Evolutionary conservation across 2,329 filamentous ascomycete genomes (phyloP).

Genomic region (Hymenoscyphus occultus): DNA sequence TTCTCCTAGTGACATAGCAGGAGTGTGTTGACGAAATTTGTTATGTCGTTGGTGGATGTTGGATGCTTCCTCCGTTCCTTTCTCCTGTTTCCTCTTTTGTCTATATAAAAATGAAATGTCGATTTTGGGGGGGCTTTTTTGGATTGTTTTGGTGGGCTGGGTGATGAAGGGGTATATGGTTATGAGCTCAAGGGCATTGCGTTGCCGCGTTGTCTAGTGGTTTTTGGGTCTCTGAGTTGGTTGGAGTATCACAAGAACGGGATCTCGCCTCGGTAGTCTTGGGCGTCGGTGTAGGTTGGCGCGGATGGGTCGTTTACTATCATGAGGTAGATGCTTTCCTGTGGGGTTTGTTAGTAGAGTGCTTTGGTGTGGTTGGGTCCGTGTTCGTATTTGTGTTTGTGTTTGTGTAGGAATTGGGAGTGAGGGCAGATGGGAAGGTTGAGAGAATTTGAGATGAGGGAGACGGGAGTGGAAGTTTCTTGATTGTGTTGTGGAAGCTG

Average conservation of each 20-base stretch:
- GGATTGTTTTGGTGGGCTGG: background rate
- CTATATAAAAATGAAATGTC: background rate
- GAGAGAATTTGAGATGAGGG: background rate
- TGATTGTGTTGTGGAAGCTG: background rate
- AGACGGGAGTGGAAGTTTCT: background rate
- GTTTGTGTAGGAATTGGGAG: background rate
- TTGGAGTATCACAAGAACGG: background rate
- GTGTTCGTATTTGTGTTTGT: background rate
- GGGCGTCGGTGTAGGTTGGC: background rate
- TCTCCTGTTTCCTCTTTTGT: background rate
- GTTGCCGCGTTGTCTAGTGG: background rate
- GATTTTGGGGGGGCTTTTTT: background rate
- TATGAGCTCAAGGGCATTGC: background rate
- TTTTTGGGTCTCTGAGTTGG: background rate
- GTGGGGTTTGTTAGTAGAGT: background rate
- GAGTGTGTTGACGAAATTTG: background rate
- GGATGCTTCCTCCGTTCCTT: background rate
- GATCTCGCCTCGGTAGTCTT: background rate
- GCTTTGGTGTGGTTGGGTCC: no score
- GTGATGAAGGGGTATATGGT: background rate
- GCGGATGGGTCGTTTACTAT: background rate
- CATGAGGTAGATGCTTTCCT: slow-evolving; percentile 5
- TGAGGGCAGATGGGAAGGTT: background rate
- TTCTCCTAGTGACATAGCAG: background rate
- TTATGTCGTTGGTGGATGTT: background rate